These are phyloP conservation scores for Citrus medica DNA, from an alignment of 345 rosid species.

Conservation along the genomic window DNA sequence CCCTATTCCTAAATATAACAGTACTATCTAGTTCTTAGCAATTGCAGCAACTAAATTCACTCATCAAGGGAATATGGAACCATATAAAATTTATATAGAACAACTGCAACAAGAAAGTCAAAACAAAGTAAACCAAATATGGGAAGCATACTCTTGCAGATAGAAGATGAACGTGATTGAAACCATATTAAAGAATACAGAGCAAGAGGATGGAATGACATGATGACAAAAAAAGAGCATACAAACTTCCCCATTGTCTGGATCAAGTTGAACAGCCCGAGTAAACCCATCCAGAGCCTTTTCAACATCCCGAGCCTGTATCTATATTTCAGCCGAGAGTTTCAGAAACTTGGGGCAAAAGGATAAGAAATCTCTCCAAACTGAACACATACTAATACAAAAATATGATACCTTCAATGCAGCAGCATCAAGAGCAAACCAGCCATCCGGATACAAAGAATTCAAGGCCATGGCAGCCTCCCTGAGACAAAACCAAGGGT, in stretches of 20 bases:
- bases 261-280: slow-evolving; percentile 90
- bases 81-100: neutral
- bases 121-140: neutral
- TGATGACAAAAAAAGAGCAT: slow-evolving; percentile 25
- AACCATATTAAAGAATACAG: neutral
- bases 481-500: slow-evolving; percentile 41
- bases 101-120: neutral
- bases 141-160: neutral
- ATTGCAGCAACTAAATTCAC: neutral
- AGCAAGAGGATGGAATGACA: neutral
- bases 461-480: slow-evolving; percentile 91
- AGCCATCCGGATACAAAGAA: slow-evolving; percentile 92
- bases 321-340: slow-evolving; percentile 12
- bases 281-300: slow-evolving; percentile 91
- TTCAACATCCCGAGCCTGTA: slow-evolving; percentile 77
- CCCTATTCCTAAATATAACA: neutral
- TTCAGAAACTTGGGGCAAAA: slow-evolving; percentile 1
- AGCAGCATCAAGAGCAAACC: slow-evolving; percentile 98
- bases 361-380: neutral
- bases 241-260: slow-evolving; percentile 99
- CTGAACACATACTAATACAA: slow-evolving; percentile 4
- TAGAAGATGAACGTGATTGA: neutral
- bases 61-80: neutral
- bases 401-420: slow-evolving; percentile 70
- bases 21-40: neutral